Evolutionary conservation across 2,329 filamentous ascomycete genomes (phyloP), one percentile per base, ranked within the genome.

Genomic region (Scytalidium lignicola): DNA sequence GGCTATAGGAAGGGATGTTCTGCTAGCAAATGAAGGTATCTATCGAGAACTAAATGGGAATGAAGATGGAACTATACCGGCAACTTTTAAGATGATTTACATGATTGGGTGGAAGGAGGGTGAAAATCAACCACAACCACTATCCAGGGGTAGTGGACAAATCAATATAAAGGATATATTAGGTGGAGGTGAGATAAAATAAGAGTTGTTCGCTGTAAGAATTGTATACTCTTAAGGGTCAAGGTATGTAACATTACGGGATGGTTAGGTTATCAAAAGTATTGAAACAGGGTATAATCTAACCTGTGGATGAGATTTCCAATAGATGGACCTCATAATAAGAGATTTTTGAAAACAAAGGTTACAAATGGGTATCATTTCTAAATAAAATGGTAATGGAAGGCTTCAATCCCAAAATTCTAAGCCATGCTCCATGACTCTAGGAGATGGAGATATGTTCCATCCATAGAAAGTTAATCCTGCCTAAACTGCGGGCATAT

Each of bases 51-150:
- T 99, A 49, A 90, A 99, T 67, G 91, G 88, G 17, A 90, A 95
- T 61, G 78, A 83, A 41, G 86, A 88, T 60, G 86, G 80, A 18
- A 80, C 73, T 1, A 76, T 93, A 53, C 93, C 93, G 1, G 93
- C 93, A 1, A 99, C 93, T 0, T 99, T 96, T 65, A 80, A 93
- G 58, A 78, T 96, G 59, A 96, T 99, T 53, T 96, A 93, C 68
- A 96, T 97, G 91, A 99, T 99, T 68, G 93, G 93, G 0, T 99
- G 93, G 93, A 95, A 92, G 65, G 88, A 91, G 57, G 85, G 88
- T 2, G 78, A 79, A 23, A 80, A 84, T 47, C 91, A 97, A 70
- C 76, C 85, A 2, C 76, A 92, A 68, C 91, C 93, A 4, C 70
- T 97, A 50, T 71, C 85, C 56, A 80, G 93, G 57, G 93, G 93